Conservation (phyloP, 1,284 basidiomycete species). For the Cryptococcus hybrid region DNA sequence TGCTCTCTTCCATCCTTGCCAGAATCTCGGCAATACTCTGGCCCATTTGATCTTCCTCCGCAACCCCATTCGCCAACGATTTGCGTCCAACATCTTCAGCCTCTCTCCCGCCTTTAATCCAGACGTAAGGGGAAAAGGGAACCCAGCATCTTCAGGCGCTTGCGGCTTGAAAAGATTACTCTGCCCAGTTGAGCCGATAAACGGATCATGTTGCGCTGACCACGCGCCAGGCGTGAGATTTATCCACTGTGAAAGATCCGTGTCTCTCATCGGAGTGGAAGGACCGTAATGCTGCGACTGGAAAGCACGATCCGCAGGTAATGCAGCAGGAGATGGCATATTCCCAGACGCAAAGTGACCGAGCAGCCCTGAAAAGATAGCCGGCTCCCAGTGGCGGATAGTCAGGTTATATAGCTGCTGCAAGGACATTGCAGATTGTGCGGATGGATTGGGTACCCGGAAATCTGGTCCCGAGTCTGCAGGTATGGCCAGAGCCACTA, state of each 20-base stretch:
- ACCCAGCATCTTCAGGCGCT: background rate
- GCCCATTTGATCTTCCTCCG: background rate
- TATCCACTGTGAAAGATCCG: constrained; percentile 40
- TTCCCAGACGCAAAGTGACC: constrained; percentile 18
- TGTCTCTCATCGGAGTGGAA: constrained; percentile 38
- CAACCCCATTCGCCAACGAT: background rate
- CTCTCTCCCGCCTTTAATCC: background rate
- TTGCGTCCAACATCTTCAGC: background rate
- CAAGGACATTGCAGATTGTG: constrained; percentile 30
- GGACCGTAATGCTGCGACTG: constrained; percentile 27
- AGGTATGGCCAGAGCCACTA: constrained; percentile 32
- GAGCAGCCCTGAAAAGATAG: constrained; percentile 41
- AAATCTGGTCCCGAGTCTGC: constrained; percentile 9
- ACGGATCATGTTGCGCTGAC: constrained; percentile 6
- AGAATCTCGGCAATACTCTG: constrained; percentile 38
- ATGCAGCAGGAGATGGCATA: background rate
- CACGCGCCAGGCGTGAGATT: constrained; percentile 42
- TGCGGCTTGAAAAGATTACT: background rate
- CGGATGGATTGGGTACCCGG: constrained; percentile 27
- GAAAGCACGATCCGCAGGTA: background rate
- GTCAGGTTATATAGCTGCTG: constrained; percentile 42
- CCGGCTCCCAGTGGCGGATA: constrained; percentile 36
- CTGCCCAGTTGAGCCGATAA: background rate
- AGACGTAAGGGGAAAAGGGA: background rate
- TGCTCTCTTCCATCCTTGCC: constrained; percentile 38